A percentile compares a stretch with the other conserved stretches of the same genome.
Evolutionary conservation across 257 asterid species (phyloP).

Genomic region (Petunia secreta): DNA sequence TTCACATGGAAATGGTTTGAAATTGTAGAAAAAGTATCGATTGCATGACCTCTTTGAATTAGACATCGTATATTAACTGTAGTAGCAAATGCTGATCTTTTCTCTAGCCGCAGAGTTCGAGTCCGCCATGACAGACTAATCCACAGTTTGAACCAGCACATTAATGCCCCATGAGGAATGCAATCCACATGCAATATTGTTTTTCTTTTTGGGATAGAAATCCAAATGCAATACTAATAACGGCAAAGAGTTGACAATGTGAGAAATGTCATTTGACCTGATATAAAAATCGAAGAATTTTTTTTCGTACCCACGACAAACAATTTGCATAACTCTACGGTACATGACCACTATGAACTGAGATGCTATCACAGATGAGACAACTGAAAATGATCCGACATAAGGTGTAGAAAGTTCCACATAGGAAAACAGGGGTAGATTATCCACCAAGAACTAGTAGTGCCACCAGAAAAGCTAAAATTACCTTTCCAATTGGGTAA

Average conservation of each 20-base stretch:
- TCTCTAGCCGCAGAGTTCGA: conserved; percentile 11
- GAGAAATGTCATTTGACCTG: conserved; percentile 6
- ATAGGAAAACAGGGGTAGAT: not conserved
- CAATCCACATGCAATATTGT: conserved; percentile 5
- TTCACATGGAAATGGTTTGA: not conserved
- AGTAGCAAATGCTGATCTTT: not conserved
- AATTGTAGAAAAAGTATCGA: not conserved
- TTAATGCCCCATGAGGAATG: not conserved
- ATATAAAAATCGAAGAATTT: not conserved
- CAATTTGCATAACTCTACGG: not conserved
- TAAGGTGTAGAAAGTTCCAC: not conserved
- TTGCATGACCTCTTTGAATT: not conserved
- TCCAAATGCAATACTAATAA: not conserved
- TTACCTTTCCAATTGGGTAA: conserved; percentile 93
- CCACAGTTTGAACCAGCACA: not conserved
- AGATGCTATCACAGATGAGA: not conserved
- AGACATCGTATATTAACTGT: not conserved
- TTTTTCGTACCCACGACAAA: conserved; percentile 4
- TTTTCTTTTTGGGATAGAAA: conserved; percentile 6
- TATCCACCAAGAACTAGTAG: not conserved
- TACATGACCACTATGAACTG: conserved; percentile 2
- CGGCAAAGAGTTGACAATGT: not conserved
- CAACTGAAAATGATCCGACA: not conserved
- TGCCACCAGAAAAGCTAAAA: not conserved
- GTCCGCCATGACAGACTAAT: not conserved